These are phyloP conservation scores for Zymoseptoria ardabiliae DNA, from an alignment of 2,329 filamentous ascomycete genomes.

Conservation along the genomic window DNA sequence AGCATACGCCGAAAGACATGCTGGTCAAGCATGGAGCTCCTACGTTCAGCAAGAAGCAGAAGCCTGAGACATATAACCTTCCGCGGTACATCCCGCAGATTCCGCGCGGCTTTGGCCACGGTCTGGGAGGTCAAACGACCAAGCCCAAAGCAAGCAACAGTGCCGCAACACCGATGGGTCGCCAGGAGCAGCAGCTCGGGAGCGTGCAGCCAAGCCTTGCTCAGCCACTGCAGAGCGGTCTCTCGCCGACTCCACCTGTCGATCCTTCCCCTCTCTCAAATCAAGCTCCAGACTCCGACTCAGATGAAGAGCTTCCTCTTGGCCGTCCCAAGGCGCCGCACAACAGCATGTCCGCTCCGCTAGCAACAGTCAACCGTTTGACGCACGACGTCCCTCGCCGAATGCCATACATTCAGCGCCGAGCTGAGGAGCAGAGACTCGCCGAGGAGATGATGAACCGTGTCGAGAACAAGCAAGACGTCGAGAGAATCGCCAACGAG, in stretches of 20 bases:
- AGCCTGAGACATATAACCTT: neutral
- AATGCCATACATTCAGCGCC: conserved; percentile 17
- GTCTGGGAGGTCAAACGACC: neutral
- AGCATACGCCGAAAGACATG: conserved; percentile 23
- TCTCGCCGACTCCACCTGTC: neutral
- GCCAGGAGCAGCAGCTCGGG: neutral
- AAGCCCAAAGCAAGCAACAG: neutral
- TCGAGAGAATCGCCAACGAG: conserved; percentile 9
- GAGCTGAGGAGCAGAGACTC: conserved; percentile 10
- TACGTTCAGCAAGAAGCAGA: conserved; percentile 11
- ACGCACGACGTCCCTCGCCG: conserved; percentile 11
- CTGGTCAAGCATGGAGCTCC: conserved; percentile 24
- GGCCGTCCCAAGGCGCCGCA: neutral
- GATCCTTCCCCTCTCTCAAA: neutral
- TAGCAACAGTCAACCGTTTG: neutral
- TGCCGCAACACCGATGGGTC: neutral
- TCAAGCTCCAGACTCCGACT: neutral
- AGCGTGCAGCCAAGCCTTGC: neutral
- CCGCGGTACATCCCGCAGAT: neutral
- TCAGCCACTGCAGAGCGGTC: neutral
- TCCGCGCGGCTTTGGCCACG: neutral
- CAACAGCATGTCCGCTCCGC: neutral
- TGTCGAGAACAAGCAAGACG: conserved; percentile 10
- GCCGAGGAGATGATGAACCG: conserved; percentile 4
- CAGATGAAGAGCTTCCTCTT: neutral